Evolutionary conservation across 1,284 basidiomycete genomes (phyloP), one percentile per base, ranked within the genome.

Genomic region (Puccinia horiana): DNA sequence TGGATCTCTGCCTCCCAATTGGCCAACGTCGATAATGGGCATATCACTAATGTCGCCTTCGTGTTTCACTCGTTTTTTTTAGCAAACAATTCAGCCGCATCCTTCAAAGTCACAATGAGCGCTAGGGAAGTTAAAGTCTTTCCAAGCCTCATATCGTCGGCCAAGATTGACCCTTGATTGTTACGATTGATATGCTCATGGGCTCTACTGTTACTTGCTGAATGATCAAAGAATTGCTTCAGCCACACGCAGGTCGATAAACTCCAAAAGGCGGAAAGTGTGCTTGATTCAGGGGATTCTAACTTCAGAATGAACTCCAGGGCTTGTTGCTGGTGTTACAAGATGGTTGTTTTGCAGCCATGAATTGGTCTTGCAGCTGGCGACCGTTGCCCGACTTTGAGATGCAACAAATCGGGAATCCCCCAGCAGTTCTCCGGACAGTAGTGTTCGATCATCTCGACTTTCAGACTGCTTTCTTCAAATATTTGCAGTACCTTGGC

Each of bases 71-170:
- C 63, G 40, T 40, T n/a, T 16, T 29, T 20, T 37, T 37, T 67
- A 40, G 35, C 63, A 67, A 37, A 67, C 40, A 23, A 4, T 37
- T 67, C n/a, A n/a, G 35, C 40, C 40, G 32, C 63, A 42, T 67
- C 18, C 63, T 67, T 37, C 23, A 32, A 67, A 42, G 63, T n/a
- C 40, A 67, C 35, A 67, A 67, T 67, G 32, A 67, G 63, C 23
- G 63, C 63, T 26, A 67, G n/a, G 32, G 63, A 67, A 26, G 58
- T 63, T 63, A 63, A 63, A 63, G 58, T 63, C 29, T 63, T 63
- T 29, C 58, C 58, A 11, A 26, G 63, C 37, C 63, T 32, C 63
- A 67, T 67, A n/a, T 67, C 63, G 23, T 67, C 63, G 18, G 63
- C 63, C 9, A 67, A 32, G 18, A 67, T 67, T 29, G 63, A 67